Evolutionary conservation across 345 rosid genomes (phyloP), one percentile per base, ranked within the genome.

Genomic region (Angophora floribunda): DNA sequence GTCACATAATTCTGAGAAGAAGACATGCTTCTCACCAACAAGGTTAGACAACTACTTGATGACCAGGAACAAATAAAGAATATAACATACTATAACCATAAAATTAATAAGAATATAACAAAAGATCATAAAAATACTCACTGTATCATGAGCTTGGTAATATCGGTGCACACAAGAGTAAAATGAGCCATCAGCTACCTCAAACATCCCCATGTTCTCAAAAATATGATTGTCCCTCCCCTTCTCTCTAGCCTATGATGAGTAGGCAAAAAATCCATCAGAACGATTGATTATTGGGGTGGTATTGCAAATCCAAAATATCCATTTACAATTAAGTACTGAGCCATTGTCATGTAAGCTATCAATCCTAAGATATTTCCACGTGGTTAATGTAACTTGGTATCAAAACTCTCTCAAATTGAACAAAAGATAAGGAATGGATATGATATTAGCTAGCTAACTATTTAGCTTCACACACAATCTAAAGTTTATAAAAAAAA

Each of bases 11-110:
- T 97, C 90, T 0, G 97, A 96, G 49, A 91, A 86, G 88, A 97
- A 96, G 3, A 95, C 96, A 55, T 95, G 93, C 47, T 93, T 94
- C 0, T 90, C 24, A 57, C 91, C 91, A 52, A 94, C 88, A 24
- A 88, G 67, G 52, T 45, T 13, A 22, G 86, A 87, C 30, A 88
- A 88, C 22, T 32, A 32, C 52, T 93, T 90, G 30, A 96, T 93
- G 11, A 91, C 94, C 98, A 95, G 88, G 1, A 90, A 86, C 24
- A 85, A 55, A 52, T 86, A n/a, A 59, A 4, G 30, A 8, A 53
- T 12, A 41, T 21, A 32, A 32, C 24, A 12, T 22, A 11, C n/a
- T 24, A 86, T 44, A 10, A 41, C 19, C 47, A 63, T 75, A 14
- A 47, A 6, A 11, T 45, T 85, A 26, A 51, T 7, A 11, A 67